phyloP scores from a whole-genome alignment of 2,329 filamentous ascomycete genomes.

The Pestalotiopsis sp. region DNA sequence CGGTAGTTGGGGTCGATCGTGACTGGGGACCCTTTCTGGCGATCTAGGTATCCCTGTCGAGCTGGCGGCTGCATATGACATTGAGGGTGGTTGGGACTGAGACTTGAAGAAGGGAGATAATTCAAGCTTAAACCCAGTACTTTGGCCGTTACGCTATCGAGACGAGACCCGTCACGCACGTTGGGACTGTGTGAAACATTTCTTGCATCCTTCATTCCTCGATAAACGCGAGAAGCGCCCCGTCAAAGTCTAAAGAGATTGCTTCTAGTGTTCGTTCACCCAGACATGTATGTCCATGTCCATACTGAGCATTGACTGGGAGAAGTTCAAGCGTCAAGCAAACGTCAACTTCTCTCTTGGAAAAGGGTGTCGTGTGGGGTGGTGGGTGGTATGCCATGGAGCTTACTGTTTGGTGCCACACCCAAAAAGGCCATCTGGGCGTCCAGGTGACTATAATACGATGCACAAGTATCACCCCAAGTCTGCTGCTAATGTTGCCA shows the following conservation, averaged over 20 bases:
- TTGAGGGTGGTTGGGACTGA: not conserved
- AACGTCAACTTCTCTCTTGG: not conserved
- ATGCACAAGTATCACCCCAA: not conserved
- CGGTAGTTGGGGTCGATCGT: constrained; percentile 2
- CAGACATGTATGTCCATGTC: not conserved
- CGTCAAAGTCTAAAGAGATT: not conserved
- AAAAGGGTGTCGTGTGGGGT: not conserved
- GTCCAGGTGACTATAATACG: not conserved
- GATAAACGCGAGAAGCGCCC: not conserved
- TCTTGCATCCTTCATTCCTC: not conserved
- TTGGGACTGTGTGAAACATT: not conserved
- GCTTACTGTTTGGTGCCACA: not conserved
- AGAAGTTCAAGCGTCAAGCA: not conserved
- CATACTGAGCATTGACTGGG: not conserved
- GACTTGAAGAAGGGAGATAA: not conserved
- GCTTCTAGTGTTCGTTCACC: not conserved
- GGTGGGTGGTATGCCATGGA: not conserved
- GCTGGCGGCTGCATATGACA: not conserved
- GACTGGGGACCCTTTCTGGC: not conserved
- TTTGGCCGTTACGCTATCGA: not conserved
- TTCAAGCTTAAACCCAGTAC: not conserved
- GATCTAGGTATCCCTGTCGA: not conserved
- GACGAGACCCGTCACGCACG: not conserved
- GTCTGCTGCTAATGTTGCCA: not conserved
- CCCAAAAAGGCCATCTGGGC: not conserved